Base-by-base conservation (phyloP, 345 rosid genomes). In the Theobroma cacao region DNA sequence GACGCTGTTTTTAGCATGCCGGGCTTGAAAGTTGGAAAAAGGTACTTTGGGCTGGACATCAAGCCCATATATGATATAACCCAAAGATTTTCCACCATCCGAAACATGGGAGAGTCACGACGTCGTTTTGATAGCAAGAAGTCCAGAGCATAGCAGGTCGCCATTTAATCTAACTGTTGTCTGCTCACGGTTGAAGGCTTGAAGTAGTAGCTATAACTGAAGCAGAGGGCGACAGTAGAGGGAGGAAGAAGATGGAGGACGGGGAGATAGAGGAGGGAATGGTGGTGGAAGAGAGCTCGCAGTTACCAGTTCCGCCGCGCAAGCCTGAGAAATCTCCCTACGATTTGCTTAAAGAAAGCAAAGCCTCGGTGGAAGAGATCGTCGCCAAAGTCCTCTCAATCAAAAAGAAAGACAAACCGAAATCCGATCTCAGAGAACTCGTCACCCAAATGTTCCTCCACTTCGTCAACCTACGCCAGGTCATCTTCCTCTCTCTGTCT, bases 401-500 rank as follows among this genome's bases (percentile, higher is more conserved):
- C 18, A 94, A 91, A 81, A 84, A 79, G 65, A 84, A 92, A 61
- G 83, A 82, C 79, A 84, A 80, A 2, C 80, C 94, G 12, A 91
- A 91, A 81, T 80, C 97, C 8, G 86, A 88, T 79, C 94, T 92
- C 79, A 86, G 88, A 58, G 97, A 92, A 69, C 89, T 87, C 80
- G 88, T 91, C 84, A 88, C 98, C 26, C 94, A 92, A 77, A 94
- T 88, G 91, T 89, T 92, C 81, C 91, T 96, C 84, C 82, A 92
- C 82, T 90, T 96, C 80, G 91, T 94, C 75, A 80, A 83, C 66
- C 97, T 96, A 62, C 97, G 98, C 53, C 98, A 94, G 95, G 98
- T 93, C 48, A 30, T 30, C 71, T 1, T 47, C 12, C 40, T 14
- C 53, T 33, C 41, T 61, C 38, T 60, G 31, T n/a, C 65, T 58